These are phyloP conservation scores for Suhomyces bribrorum DNA, from an alignment of 1,139 yeast genomes.

Conservation along the genomic window DNA sequence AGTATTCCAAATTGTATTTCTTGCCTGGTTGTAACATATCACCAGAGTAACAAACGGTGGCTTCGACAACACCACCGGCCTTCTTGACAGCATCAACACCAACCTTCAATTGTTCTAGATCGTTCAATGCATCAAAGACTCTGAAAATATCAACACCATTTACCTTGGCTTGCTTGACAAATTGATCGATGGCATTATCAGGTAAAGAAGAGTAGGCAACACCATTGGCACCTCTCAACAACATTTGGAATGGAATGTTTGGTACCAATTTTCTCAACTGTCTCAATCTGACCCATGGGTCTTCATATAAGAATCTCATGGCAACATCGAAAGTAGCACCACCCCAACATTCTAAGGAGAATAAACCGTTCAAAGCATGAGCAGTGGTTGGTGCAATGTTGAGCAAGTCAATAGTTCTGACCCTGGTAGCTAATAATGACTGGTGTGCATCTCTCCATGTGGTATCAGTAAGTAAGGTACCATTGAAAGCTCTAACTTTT, in stretches of 20 bases:
- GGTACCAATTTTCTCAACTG: slow-evolving; percentile 88
- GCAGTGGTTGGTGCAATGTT: slow-evolving; percentile 95
- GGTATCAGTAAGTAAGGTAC: slow-evolving; percentile 93
- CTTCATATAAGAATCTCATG: slow-evolving; percentile 97
- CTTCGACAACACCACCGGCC: slow-evolving; percentile 99
- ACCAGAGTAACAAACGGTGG: slow-evolving; percentile 97
- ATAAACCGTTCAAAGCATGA: slow-evolving; percentile 85
- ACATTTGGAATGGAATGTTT: slow-evolving; percentile 98
- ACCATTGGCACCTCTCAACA: slow-evolving; percentile 98
- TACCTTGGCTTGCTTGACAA: slow-evolving; percentile 90
- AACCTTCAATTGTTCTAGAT: slow-evolving; percentile 91
- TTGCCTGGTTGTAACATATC: slow-evolving; percentile 95
- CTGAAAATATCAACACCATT: slow-evolving; percentile 97
- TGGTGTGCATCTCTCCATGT: slow-evolving; percentile 99
- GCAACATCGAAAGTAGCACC: slow-evolving; percentile 99
- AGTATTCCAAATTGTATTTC: slow-evolving; percentile 92
- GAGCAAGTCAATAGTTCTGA: slow-evolving; percentile 86
- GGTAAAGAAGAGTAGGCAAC: slow-evolving; percentile 97
- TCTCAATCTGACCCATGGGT: slow-evolving; percentile 97
- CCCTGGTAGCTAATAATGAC: slow-evolving; percentile 95
- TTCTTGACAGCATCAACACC: slow-evolving; percentile 98
- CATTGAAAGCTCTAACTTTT: slow-evolving; percentile 80
- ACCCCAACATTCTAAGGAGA: slow-evolving; percentile 99
- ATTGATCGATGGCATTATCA: slow-evolving; percentile 97
- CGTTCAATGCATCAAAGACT: slow-evolving; percentile 96